Evolutionary conservation across 2,329 filamentous ascomycete species (phyloP).

Genomic region (Aspergillus hiratsukae): DNA sequence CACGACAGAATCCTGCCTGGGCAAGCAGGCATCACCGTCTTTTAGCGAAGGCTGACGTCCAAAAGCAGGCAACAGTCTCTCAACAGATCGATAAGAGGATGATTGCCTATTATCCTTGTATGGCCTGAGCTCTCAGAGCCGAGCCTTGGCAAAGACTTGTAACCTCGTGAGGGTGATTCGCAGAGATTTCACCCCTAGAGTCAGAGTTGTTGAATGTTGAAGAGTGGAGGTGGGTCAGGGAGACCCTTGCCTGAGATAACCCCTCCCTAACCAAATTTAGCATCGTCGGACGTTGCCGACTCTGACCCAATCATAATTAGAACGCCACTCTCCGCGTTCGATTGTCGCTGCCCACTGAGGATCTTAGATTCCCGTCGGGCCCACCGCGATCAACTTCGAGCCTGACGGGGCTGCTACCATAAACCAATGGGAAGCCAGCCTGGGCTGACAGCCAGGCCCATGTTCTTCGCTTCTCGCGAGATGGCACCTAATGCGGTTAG

Average conservation of each 20-base stretch:
- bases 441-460: not conserved
- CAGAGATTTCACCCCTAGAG: not conserved
- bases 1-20: not conserved
- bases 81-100: not conserved
- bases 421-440: conserved; percentile 5
- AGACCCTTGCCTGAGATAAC: not conserved
- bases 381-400: not conserved
- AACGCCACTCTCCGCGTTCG: conserved; percentile 14
- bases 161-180: not conserved
- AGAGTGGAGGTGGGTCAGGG: not conserved
- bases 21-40: not conserved
- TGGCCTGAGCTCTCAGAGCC: not conserved
- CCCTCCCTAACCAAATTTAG: not conserved
- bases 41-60: not conserved
- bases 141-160: not conserved
- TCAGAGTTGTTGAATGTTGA: not conserved
- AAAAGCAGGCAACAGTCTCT: not conserved
- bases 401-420: not conserved
- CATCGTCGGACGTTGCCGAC: not conserved
- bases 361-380: not conserved
- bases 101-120: not conserved
- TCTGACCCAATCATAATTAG: conserved; percentile 4
- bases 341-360: conserved; percentile 1
- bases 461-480: conserved; percentile 21
- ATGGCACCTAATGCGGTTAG: conserved; percentile 21